Evolutionary conservation across 257 asterid genomes (phyloP), one percentile per base, ranked within the genome.

Genomic region (Lantana camara): DNA sequence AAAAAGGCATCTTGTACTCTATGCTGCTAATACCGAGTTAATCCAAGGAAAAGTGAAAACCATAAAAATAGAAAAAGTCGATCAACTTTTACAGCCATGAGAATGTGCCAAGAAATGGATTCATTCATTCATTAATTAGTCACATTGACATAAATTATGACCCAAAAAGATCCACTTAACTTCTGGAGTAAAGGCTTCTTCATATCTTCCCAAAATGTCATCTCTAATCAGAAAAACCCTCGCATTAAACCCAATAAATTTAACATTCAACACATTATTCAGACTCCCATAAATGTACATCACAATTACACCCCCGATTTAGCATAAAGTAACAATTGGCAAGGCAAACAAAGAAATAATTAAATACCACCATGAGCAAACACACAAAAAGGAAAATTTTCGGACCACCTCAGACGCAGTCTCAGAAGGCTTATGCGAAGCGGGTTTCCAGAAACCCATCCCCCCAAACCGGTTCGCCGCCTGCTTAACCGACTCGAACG

Each of bases 401-500:
- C 19, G 42, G 46, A 73, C 51, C 55, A 85, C 90, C 90, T 82
- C 22, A 24, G 79, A 57, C 9, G 67, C 57, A 41, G 41, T 56
- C 19, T 69, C 53, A 44, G 67, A 47, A 68, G 80, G 75, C 64
- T 78, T 80, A 10, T 51, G 82, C 21, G 88, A 72, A 62, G 50
- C 14, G 79, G 99, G 96, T 73, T 71, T 88, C 99, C 99, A 94
- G 75, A 87, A 88, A 10, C 93, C 99, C 75, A 88, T 86, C 4
- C 97, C 99, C 13, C 99, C 99, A 55, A 94, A 94, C 14, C 85
- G 83, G 63, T 23, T 77, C 9, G 91, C 95, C 16, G 97, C 99
- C 79, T 94, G 96, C 78, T 83, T 94, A 0, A 94, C 99, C 0
- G 97, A 94, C 84, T 85, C 96, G 68, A 94, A 85, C 32, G 97